Evolutionary conservation across 352 stramenopile genomes (phyloP), one percentile per base, ranked within the genome.

Genomic region (Aphanomyces stellatus): DNA sequence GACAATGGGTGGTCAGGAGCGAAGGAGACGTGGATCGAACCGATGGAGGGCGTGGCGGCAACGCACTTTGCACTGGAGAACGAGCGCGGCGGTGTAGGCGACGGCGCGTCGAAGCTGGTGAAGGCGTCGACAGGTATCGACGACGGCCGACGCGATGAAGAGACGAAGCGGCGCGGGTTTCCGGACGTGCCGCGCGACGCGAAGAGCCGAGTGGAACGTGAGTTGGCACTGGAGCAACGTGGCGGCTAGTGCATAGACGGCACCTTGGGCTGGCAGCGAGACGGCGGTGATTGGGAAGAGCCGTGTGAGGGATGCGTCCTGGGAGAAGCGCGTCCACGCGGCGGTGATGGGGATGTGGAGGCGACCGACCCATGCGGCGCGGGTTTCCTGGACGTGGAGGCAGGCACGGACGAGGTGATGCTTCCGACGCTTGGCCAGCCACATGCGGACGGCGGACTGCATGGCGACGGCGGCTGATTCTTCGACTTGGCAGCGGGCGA

Each of bases 201-300:
- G 31, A n/a, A 49, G 10, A 17, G 28, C 60, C 7, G 60, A 8
- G 22, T 28, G 46, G 17, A 59, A 56, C 22, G 34, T 6, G 8
- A 67, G 60, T 8, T 67, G 60, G 13, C n/a, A 22, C 22, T 67
- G 60, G 10, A 67, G 43, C 7, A 67, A 15, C 24, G 10, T 37
- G 1, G 41, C 60, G 6, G 60, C 40, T 13, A 67, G 46, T 8
- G 34, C n/a, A 28, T 57, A 57, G 37, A 42, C 41, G 19, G 43
- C 22, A 6, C 33, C 61, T 13, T 17, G 24, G 11, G 41, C 31
- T 46, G 53, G 53, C 13, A 46, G 13, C 4, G 22, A 7, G 27
- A 57, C n/a, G 13, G 1, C 7, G 4, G 46, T 28, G 46, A 28
- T 28, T 11, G 46, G 19, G 25, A 27, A 64, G 35, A 64, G 8